Base-by-base conservation (phyloP, 192 early-diverging fungal species). In the Umbelopsis vinacea region DNA sequence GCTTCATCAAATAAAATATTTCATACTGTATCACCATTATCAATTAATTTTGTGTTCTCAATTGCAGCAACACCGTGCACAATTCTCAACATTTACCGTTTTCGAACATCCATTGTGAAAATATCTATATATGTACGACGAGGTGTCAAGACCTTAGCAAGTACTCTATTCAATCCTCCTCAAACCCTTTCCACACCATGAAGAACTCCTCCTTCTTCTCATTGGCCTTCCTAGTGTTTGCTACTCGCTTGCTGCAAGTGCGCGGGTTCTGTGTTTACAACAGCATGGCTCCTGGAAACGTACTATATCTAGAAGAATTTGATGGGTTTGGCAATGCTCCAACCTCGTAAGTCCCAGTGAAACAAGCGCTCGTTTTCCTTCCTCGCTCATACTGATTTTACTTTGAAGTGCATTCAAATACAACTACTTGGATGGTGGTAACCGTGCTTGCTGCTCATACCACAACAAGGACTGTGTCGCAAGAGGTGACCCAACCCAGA, bases 221-320 rank as follows among this genome's bases (percentile, higher is more conserved):
- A 37, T n/a, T 35, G 26, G 17, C 19, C 29, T 29, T 63, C 4
- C 14, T 37, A 11, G 29, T 63, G 6, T 19, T 63, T 1, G 29
- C 12, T n/a, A 0, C 33, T 14, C n/a, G 33, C 29, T 7, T 63
- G 23, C 33, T 26, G 8, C 15, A 26, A 3, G 3, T 17, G 6
- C 15, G 19, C 29, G 57, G 29, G 35, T 63, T 63, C 26, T 63
- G 57, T 37, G 33, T 63, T 19, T 63, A 63, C 57, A 63, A 63
- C 33, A 63, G 26, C 19, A 37, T 63, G 57, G 19, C 10, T 11
- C 14, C 29, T 63, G 57, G 33, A 17, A 63, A 63, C 26, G 26
- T 35, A 6, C 57, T 63, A 2, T 63, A 37, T 19, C 33, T 63
- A 14, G 29, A 63, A 63, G 29, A 63, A 63, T 35, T 15, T 14